Base-by-base conservation (phyloP, 73 alveolate genomes). In the Diophrys appendiculata region DNA sequence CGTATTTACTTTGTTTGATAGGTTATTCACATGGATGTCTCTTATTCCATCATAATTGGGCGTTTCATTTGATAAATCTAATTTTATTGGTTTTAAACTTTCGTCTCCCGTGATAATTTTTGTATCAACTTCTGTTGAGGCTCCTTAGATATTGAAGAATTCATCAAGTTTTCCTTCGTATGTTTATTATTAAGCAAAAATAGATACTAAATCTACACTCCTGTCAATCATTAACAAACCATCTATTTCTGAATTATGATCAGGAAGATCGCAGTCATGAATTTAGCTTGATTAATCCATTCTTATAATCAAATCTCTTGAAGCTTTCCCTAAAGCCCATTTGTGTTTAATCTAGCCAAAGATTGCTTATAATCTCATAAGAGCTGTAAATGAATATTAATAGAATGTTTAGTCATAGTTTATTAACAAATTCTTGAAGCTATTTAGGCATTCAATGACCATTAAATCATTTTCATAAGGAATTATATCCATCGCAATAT, bases 81-180 rank as follows among this genome's bases (percentile, higher is more conserved):
- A 5, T 43, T 43, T 43, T n/a, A n/a, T n/a, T n/a, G n/a, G n/a
- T n/a, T n/a, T n/a, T n/a, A n/a, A n/a, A n/a, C n/a, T n/a, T n/a
- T n/a, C n/a, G n/a, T n/a, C n/a, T 18, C 60, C 60, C 60, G 18
- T 43, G 60, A 43, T 18, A 5, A 43, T 18, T 18, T 43, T 11
- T 11, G n/a, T 18, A 5, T 18, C 60, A 11, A 43, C 5, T 18
- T 43, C 60, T 18, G 78, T 74, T 18, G 65, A 33, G 71, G 88
- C 68, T 0, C 88, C 77, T 29, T 90, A 52, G 1, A 93, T 83
- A 2, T 90, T 88, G 69, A 87, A 88, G 56, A 70, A 54, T 56
- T 93, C 96, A 77, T 93, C 98, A 54, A 93, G 77, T 69, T 82
- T 82, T 11, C 98, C 98, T 80, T 93, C 98, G 77, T 82, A 93